Base-by-base conservation (phyloP, 257 asterid species). In the Cruciata laevipes region DNA sequence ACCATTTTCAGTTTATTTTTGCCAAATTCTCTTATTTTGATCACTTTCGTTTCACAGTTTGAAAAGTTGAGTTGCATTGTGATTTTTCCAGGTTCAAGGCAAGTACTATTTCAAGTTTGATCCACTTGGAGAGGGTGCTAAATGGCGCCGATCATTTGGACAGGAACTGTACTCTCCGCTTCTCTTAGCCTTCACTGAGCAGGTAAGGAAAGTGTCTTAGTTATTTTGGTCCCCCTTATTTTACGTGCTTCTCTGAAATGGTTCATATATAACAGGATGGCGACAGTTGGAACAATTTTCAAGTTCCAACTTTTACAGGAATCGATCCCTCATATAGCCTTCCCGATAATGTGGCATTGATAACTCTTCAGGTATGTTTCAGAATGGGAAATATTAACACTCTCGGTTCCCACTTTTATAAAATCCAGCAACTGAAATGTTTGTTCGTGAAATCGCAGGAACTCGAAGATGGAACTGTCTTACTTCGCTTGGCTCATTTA, bases 121-220 rank as follows among this genome's bases (percentile, higher is more conserved):
- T 87, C 89, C 85, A 37, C 78, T 83, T 14, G 98, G 98, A 38
- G 96, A 88, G 73, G 99, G 96, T 68, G 86, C 98, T 47, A 88
- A 84, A 81, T 94, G 99, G 99, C 98, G 99, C 42, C 83, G 99
- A 14, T 79, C 96, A 42, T 85, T 79, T 67, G 99, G 96, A 37
- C 99, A 94, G 74, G 96, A 90, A 83, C 89, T 90, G 69, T 90
- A 94, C 81, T 94, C 99, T 6, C 99, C 99, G 1, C 83, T 94
- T 63, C 93, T 94, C 67, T 77, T 90, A 72, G 95, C 99, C 70
- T 94, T 94, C 78, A 57, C 87, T 6, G 95, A 88, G 80, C 89
- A 86, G 91, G 99, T 88, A 71, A 74, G 25, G 67, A 68, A 66
- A 68, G 20, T 57, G 66, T 64, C 61, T 1, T 6, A 27, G 37